Percentiles rank a stretch among this genome's conserved stretches.
Evolutionary conservation across 495 filamentous ascomycete species (phyloP).

Genomic region (Aspergillus bertholletiae): DNA sequence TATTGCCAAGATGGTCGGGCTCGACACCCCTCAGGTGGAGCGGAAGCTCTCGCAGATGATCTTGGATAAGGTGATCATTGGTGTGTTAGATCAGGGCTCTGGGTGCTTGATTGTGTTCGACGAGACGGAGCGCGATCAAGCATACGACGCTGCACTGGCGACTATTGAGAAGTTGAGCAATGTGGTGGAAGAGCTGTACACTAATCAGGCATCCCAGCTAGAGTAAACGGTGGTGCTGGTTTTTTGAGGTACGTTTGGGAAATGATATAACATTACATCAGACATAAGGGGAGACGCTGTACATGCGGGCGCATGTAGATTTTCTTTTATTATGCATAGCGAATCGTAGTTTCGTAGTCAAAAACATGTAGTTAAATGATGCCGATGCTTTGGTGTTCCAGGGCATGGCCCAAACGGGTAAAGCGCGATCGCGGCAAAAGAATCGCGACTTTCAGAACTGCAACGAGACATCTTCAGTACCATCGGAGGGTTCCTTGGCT

Average conservation of each 20-base stretch:
- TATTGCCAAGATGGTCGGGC: conserved; percentile 92
- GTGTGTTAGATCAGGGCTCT: conserved; percentile 95
- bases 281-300: conserved; percentile 7
- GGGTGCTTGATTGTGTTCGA: conserved; percentile 96
- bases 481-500: not conserved
- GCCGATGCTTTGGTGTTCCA: not conserved
- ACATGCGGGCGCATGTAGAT: not conserved
- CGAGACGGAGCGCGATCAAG: conserved; percentile 87
- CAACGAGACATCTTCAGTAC: not conserved
- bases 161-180: conserved; percentile 97
- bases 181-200: conserved; percentile 95
- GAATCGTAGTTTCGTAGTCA: too few relatives aligned
- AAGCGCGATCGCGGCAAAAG: conserved; percentile 37
- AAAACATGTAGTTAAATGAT: not conserved
- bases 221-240: conserved; percentile 55
- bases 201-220: conserved; percentile 92
- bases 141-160: conserved; percentile 88
- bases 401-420: conserved; percentile 30
- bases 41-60: conserved; percentile 99
- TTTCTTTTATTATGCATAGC: too few relatives aligned
- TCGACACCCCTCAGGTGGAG: conserved; percentile 96
- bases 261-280: conserved; percentile 26
- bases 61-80: conserved; percentile 95
- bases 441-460: conserved; percentile 31
- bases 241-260: conserved; percentile 11